phyloP scores from a whole-genome alignment of 768 basidiomycete genomes.

The Neoboletus magnificus region DNA sequence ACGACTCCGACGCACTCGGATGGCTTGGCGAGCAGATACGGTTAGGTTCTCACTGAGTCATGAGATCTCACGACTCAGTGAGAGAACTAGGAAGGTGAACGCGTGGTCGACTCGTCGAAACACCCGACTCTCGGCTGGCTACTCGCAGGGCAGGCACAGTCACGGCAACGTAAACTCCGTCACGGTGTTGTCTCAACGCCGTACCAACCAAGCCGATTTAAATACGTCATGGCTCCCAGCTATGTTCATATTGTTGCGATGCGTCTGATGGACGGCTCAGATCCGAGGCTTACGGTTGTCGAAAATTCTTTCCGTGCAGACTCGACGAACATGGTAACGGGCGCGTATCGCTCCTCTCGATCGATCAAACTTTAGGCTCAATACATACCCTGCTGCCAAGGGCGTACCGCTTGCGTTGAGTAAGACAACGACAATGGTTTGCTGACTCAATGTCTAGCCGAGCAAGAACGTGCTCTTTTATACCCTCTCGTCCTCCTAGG shows the following conservation, averaged over 20 bases:
- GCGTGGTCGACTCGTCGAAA: neutral
- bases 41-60: neutral
- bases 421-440: too few relatives aligned
- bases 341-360: too few relatives aligned
- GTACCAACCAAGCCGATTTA: neutral
- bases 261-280: neutral
- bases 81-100: neutral
- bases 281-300: too few relatives aligned
- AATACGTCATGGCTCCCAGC: neutral
- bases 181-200: neutral
- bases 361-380: too few relatives aligned
- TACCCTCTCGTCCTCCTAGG: neutral
- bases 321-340: too few relatives aligned
- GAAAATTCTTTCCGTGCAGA: too few relatives aligned
- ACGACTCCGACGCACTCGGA: neutral
- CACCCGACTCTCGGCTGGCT: neutral
- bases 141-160: neutral
- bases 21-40: neutral
- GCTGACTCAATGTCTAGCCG: neutral
- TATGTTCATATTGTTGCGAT: neutral
- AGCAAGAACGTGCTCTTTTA: neutral
- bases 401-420: too few relatives aligned
- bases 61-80: too few relatives aligned
- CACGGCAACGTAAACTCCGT: too few relatives aligned
- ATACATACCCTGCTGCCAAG: too few relatives aligned